Conservation (phyloP, 305 asterid genomes). For the Solanum hybrid region DNA sequence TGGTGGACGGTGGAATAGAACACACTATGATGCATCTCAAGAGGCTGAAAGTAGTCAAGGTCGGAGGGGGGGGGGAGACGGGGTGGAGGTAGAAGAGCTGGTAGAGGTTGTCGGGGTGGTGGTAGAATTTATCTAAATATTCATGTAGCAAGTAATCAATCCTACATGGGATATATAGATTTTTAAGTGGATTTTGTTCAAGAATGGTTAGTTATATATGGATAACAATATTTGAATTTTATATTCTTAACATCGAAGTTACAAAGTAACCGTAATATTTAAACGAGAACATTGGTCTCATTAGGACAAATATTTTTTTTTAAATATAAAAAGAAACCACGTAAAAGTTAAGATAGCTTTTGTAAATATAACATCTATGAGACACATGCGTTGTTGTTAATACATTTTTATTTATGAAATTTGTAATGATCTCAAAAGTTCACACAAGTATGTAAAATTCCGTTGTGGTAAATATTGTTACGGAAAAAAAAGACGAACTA, state of each 20-base stretch:
- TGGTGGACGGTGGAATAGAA: not conserved
- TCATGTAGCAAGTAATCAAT: not conserved
- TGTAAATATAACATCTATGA: not conserved
- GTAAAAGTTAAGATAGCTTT: no score
- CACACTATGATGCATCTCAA: not conserved
- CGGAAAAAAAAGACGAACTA: no score
- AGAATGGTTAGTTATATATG: no score
- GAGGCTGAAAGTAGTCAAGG: not conserved
- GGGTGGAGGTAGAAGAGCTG: not conserved
- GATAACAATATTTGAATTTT: no score
- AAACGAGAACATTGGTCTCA: no score
- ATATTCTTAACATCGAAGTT: no score
- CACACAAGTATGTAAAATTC: not conserved
- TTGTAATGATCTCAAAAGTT: no score
- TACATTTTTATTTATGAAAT: no score
- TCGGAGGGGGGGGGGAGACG: not conserved
- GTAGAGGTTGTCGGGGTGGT: not conserved
- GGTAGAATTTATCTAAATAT: not conserved
- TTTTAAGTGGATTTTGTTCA: no score
- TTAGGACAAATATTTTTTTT: not conserved
- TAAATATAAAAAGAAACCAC: no score
- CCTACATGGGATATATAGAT: not conserved
- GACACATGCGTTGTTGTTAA: no score
- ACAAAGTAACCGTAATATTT: no score
- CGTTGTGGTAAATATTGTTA: not conserved